Evolutionary conservation across 164 flowering plant genomes (phyloP), one percentile per base, ranked within the genome.

Genomic region (Litsea cubeba): DNA sequence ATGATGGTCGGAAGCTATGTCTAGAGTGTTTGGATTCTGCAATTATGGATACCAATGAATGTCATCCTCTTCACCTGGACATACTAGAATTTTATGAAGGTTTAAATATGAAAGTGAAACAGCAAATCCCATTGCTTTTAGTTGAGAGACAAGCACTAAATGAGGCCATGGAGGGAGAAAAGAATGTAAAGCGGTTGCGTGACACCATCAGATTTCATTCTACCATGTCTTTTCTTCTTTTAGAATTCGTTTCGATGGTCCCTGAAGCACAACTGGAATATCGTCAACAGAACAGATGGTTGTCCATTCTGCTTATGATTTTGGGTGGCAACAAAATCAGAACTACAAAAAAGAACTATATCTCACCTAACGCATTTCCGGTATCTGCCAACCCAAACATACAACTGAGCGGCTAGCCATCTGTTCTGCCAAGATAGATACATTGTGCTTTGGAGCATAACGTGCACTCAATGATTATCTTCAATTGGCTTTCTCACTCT

Each of bases 161-260:
- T 83, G 96, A 88, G 75, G 97, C 93, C 74, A 80, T 90, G 82
- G 96, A 88, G 65, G 96, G 93, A 76, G 97, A 93, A 84, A 89
- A 81, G 76, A 78, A 79, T 75, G 97, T 93, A 91, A 84, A 85
- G 62, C 65, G 32, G 50, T 11, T 23, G 18, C 50, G 14, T 32
- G 8, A 20, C 25, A 22, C 14, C 25, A 22, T 22, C 66, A 63
- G 22, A 22, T 63, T 63, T 63, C 28, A 22, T 11, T 22, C 25
- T 11, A 11, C 1, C 15, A n/a, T 62, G 10, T 7, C 11, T 40
- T 40, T 8, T 40, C 11, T 8, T 40, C 46, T 40, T 40, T 40
- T 40, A 40, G 46, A 40, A 8, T 40, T 40, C 46, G 46, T 15
- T 54, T 54, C 4, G 5, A 54, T 14, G 20, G 60, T 15, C 18